Evolutionary conservation across 768 basidiomycete species (phyloP).

Genomic region (Boletus patriciae): DNA sequence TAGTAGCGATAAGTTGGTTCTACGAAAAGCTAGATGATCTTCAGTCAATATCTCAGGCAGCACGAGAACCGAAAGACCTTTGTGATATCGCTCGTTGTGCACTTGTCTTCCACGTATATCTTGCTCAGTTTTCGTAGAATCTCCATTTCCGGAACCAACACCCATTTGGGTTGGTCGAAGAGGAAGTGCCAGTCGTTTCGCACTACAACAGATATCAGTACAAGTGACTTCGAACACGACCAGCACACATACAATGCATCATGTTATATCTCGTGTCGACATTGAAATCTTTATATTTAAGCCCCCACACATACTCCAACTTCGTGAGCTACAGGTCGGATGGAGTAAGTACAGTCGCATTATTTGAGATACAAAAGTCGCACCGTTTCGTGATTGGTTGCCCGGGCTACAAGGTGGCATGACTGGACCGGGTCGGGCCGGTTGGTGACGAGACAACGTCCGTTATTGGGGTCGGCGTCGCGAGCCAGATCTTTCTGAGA

Average conservation of each 20-base stretch:
- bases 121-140: not conserved
- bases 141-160: not conserved
- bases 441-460: constrained; percentile 1
- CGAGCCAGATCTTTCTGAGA: too few relatives aligned
- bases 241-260: not conserved
- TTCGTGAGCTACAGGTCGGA: not conserved
- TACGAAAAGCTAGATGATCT: not conserved
- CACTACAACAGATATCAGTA: not conserved
- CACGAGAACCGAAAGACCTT: not conserved
- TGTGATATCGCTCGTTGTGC: not conserved
- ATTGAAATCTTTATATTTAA: not conserved
- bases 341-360: not conserved
- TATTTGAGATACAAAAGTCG: too few relatives aligned
- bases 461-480: too few relatives aligned
- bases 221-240: not conserved
- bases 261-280: not conserved
- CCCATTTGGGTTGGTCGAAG: not conserved
- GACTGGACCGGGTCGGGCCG: not conserved
- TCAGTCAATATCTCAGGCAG: not conserved
- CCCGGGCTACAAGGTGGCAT: not conserved
- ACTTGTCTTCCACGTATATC: not conserved
- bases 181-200: not conserved
- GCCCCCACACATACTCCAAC: constrained; percentile 1
- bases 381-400: not conserved
- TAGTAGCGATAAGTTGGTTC: not conserved